A percentile compares a stretch with the other conserved stretches of the same genome.
Conservation (phyloP, 805 yeast species). For the Monosporozyma unispora region DNA sequence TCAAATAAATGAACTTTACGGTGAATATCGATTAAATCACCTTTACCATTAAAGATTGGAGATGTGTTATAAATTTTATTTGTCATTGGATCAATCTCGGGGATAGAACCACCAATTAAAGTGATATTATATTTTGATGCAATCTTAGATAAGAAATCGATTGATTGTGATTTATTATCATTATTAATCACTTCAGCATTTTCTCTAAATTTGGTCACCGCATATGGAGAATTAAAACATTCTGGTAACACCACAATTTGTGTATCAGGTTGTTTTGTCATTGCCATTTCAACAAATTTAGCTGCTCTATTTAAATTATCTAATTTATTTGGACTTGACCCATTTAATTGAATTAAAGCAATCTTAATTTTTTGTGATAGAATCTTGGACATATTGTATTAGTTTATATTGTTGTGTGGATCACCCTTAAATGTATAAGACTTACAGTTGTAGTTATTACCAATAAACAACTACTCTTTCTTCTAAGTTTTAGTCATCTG, state of each 20-base stretch:
- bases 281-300: slow-evolving; percentile 54
- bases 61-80: slow-evolving; percentile 63
- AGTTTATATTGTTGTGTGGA: background rate
- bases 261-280: slow-evolving; percentile 45
- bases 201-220: slow-evolving; percentile 74
- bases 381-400: slow-evolving; percentile 8
- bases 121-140: slow-evolving; percentile 59
- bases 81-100: slow-evolving; percentile 56
- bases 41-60: slow-evolving; percentile 59
- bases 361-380: slow-evolving; percentile 50
- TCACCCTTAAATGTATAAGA: no score
- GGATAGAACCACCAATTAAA: slow-evolving; percentile 87
- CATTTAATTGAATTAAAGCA: slow-evolving; percentile 81
- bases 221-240: slow-evolving; percentile 93
- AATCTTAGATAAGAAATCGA: slow-evolving; percentile 49
- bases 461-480: no score
- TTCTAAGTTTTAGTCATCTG: no score
- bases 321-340: slow-evolving; percentile 56
- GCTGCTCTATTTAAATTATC: slow-evolving; percentile 67
- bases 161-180: slow-evolving; percentile 40
- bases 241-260: slow-evolving; percentile 86
- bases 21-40: slow-evolving; percentile 77
- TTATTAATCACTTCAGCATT: slow-evolving; percentile 80
- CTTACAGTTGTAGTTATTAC: no score
- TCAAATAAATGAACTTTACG: slow-evolving; percentile 89